Percentiles rank a stretch among this genome's conserved stretches.
phyloP scores from a whole-genome alignment of 2,329 filamentous ascomycete species.

The Talaromyces sp. region DNA sequence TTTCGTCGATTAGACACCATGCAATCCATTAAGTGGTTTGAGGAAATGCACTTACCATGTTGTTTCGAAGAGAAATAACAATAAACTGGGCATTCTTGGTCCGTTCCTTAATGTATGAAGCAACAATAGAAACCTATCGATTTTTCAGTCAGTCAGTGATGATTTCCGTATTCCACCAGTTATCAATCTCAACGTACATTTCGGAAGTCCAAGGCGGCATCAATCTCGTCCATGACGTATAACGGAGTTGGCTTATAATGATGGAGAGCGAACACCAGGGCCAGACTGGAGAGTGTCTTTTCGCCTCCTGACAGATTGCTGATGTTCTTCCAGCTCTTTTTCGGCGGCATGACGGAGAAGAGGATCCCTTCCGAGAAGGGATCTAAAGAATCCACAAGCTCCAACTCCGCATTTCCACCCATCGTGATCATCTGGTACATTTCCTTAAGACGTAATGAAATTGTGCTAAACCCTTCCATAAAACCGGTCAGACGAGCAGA shows the following conservation, averaged over 20 bases:
- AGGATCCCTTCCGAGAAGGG: constrained; percentile 95
- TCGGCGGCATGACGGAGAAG: constrained; percentile 98
- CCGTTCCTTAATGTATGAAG: constrained; percentile 97
- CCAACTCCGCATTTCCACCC: constrained; percentile 95
- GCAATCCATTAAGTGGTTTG: background rate
- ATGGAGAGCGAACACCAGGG: constrained; percentile 94
- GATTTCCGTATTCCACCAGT: background rate
- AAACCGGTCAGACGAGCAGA: constrained; percentile 89
- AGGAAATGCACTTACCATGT: constrained; percentile 60
- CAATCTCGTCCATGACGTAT: constrained; percentile 99
- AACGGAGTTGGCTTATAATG: constrained; percentile 96
- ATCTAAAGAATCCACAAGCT: constrained; percentile 91
- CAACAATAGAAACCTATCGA: constrained; percentile 83
- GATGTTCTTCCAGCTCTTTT: constrained; percentile 99
- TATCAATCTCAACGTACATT: constrained; percentile 62
- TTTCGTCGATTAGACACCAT: background rate
- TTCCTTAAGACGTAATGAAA: constrained; percentile 91
- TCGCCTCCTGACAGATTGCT: constrained; percentile 92
- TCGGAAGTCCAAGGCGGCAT: constrained; percentile 93
- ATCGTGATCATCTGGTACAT: constrained; percentile 99
- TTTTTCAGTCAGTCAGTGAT: constrained; percentile 14
- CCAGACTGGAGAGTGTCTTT: constrained; percentile 90
- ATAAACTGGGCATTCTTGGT: constrained; percentile 99
- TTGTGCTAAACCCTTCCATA: constrained; percentile 94
- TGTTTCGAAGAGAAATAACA: constrained; percentile 94